Percentiles rank a stretch among this genome's conserved stretches.
These are phyloP conservation scores for Venturia pyrina DNA, from an alignment of 2,329 filamentous ascomycete genomes.

Conservation along the genomic window DNA sequence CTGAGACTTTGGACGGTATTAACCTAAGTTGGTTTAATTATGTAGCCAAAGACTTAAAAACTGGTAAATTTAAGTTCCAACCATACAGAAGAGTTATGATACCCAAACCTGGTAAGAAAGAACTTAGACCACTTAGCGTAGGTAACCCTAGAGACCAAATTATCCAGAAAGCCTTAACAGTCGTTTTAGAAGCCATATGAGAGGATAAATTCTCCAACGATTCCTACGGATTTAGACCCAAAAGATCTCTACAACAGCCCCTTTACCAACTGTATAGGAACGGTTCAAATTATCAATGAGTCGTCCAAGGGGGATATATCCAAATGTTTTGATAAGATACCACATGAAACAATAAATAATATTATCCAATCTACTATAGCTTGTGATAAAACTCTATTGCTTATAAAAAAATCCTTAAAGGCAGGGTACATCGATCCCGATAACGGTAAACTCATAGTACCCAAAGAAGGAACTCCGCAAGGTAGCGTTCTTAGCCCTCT, in stretches of 20 bases:
- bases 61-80: not conserved
- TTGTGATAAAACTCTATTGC: not conserved
- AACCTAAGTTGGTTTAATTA: not conserved
- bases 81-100: not conserved
- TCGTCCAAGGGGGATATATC: not conserved
- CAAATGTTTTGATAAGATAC: not conserved
- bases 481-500: not conserved
- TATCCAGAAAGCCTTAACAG: not conserved
- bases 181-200: not conserved
- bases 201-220: not conserved
- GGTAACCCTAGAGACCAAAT: not conserved
- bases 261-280: not conserved
- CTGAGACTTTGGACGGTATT: not conserved
- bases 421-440: not conserved
- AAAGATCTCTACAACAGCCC: not conserved
- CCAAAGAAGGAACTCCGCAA: not conserved
- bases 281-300: not conserved
- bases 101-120: not conserved
- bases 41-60: not conserved
- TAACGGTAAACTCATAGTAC: not conserved
- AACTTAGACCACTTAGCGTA: not conserved
- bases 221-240: not conserved
- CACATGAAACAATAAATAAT: not conserved
- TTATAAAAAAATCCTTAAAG: not conserved
- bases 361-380: not conserved